These are phyloP conservation scores for Xylariaceae sp. DNA, from an alignment of 2,329 filamentous ascomycete species.

Conservation along the genomic window DNA sequence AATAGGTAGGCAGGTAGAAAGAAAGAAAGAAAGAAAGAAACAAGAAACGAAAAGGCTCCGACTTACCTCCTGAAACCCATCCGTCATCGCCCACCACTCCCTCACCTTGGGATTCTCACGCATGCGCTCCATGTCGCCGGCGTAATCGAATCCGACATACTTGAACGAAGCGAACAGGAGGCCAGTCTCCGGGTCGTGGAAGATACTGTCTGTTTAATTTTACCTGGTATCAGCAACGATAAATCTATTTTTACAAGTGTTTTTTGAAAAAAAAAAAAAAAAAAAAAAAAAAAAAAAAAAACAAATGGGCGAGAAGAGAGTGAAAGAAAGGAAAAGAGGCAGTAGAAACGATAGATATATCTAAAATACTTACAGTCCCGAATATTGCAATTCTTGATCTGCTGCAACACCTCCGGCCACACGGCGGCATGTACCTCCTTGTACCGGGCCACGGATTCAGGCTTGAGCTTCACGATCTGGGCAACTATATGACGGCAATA, in stretches of 20 bases:
- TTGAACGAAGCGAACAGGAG: conserved; percentile 73
- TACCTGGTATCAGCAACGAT: not conserved
- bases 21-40: not conserved
- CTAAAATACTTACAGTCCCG: conserved; percentile 54
- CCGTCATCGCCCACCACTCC: conserved; percentile 79
- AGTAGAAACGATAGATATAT: not conserved
- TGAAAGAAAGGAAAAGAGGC: not conserved
- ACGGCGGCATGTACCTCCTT: conserved; percentile 67
- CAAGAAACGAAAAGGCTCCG: not conserved
- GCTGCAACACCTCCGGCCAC: conserved; percentile 71
- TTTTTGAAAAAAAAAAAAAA: not conserved
- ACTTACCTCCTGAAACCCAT: conserved; percentile 61
- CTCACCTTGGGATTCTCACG: conserved; percentile 64
- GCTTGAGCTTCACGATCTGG: conserved; percentile 68
- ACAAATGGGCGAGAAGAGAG: not conserved
- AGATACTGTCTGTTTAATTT: conserved; percentile 58
- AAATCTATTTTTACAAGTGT: not conserved
- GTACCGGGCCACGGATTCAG: conserved; percentile 60
- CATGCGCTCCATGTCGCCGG: conserved; percentile 72
- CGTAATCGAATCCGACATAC: conserved; percentile 68
- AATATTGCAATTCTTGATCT: conserved; percentile 72
- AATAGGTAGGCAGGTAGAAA: not conserved
- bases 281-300: not conserved
- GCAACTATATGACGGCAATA: conserved; percentile 38
- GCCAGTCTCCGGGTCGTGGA: conserved; percentile 55